Conservation (phyloP, 164 flowering plant genomes). For the Liquidambar formosana region DNA sequence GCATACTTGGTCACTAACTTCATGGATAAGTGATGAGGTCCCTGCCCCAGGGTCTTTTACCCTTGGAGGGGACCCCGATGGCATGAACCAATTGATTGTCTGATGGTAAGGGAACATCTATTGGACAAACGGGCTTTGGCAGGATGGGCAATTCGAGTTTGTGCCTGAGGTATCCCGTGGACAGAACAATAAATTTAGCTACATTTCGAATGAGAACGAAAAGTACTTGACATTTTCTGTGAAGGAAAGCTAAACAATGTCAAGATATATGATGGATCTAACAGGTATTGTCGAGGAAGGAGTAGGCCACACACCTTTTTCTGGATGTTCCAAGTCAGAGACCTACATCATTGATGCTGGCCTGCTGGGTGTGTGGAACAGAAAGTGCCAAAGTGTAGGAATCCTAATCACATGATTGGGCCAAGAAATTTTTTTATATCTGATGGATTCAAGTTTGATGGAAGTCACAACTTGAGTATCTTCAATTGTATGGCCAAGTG, state of each 20-base stretch:
- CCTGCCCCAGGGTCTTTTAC: slow-evolving; percentile 29
- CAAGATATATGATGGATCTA: neutral
- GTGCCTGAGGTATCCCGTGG: neutral
- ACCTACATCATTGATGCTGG: too few species aligned
- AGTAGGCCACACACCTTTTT: too few species aligned
- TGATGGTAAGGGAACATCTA: too few species aligned
- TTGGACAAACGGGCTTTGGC: too few species aligned
- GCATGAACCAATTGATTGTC: slow-evolving; percentile 2
- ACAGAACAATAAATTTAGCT: neutral
- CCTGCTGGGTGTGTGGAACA: too few species aligned
- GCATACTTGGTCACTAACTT: slow-evolving; percentile 18
- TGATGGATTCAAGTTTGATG: too few species aligned
- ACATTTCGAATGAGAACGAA: slow-evolving; percentile 1
- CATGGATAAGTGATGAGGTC: slow-evolving; percentile 18
- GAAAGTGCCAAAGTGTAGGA: too few species aligned
- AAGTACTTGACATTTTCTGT: neutral
- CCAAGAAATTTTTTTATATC: too few species aligned
- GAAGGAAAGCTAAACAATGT: neutral
- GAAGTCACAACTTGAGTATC: too few species aligned
- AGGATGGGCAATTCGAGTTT: neutral
- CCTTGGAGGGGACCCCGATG: slow-evolving; percentile 21
- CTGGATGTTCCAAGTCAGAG: too few species aligned
- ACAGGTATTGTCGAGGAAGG: neutral
- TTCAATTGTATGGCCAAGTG: too few species aligned
- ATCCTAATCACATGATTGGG: too few species aligned